phyloP scores from a whole-genome alignment of 2,329 filamentous ascomycete genomes.

The Sporothrix inflata region DNA sequence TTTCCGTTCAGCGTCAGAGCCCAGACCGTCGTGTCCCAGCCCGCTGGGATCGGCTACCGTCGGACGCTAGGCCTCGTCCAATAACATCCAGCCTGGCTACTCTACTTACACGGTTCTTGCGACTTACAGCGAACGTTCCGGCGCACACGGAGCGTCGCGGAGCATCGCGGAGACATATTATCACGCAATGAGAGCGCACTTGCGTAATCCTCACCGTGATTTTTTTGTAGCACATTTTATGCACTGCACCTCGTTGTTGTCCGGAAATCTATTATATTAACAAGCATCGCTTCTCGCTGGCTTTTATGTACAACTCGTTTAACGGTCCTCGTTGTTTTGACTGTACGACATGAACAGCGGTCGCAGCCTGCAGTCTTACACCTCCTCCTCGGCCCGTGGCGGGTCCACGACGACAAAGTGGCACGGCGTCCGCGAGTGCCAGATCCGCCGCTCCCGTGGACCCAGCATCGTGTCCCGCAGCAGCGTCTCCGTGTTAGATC shows the following conservation, averaged over 20 bases:
- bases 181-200: no score
- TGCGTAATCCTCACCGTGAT: no score
- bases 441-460: slow-evolving; percentile 63
- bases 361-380: no score
- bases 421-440: slow-evolving; percentile 64
- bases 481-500: slow-evolving; percentile 60
- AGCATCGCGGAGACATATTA: no score
- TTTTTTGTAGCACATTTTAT: not conserved
- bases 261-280: not conserved
- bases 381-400: not conserved
- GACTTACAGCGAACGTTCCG: not conserved
- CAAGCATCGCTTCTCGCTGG: not conserved
- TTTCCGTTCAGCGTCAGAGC: no score
- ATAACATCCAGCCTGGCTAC: not conserved
- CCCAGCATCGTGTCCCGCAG: slow-evolving; percentile 64
- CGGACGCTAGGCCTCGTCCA: slow-evolving; percentile 4
- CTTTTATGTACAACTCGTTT: not conserved
- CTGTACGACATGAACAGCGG: no score
- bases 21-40: no score
- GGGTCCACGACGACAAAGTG: slow-evolving; percentile 57
- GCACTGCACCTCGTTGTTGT: not conserved
- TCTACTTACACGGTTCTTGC: not conserved
- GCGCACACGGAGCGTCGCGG: no score
- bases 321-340: not conserved
- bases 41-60: slow-evolving; percentile 16